Evolutionary conservation across 805 yeast species (phyloP).

Genomic region (Myxozyma udenii): DNA sequence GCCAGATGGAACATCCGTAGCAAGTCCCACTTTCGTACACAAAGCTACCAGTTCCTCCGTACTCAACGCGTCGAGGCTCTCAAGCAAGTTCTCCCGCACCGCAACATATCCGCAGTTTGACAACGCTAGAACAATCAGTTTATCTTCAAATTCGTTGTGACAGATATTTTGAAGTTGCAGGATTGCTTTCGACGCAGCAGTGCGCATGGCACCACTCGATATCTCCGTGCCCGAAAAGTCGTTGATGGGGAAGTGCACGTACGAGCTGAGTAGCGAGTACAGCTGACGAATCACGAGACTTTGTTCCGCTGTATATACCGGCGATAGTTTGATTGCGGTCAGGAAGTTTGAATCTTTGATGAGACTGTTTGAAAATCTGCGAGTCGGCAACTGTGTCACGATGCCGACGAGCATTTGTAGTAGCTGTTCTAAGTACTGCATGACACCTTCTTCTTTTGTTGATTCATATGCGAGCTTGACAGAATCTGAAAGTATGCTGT

Average conservation of each 20-base stretch:
- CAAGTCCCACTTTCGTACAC: constrained; percentile 15
- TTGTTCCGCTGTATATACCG: constrained; percentile 9
- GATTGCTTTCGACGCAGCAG: constrained; percentile 16
- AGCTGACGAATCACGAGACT: constrained; percentile 6
- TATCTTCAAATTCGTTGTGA: constrained; percentile 27
- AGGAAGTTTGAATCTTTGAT: constrained; percentile 33
- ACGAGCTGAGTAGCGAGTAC: constrained; percentile 31
- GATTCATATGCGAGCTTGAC: constrained; percentile 15
- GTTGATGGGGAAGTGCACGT: constrained; percentile 43
- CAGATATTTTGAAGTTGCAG: constrained; percentile 34
- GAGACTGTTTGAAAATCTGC: constrained; percentile 40
- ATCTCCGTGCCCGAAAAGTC: constrained; percentile 42
- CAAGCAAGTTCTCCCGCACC: constrained; percentile 28
- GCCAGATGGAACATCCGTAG: constrained; percentile 1
- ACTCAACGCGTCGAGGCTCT: constrained; percentile 29
- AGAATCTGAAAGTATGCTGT: constrained; percentile 27
- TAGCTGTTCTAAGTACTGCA: constrained; percentile 16
- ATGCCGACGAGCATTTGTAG: constrained; percentile 35
- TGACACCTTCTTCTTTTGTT: background rate
- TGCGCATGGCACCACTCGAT: constrained; percentile 24
- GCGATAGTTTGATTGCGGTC: constrained; percentile 17
- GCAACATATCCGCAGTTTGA: constrained; percentile 33
- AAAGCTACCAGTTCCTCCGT: constrained; percentile 28
- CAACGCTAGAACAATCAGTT: constrained; percentile 33
- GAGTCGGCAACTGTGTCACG: constrained; percentile 45